Base-by-base conservation (phyloP, 1,284 basidiomycete genomes). In the Ustilago hordei region DNA sequence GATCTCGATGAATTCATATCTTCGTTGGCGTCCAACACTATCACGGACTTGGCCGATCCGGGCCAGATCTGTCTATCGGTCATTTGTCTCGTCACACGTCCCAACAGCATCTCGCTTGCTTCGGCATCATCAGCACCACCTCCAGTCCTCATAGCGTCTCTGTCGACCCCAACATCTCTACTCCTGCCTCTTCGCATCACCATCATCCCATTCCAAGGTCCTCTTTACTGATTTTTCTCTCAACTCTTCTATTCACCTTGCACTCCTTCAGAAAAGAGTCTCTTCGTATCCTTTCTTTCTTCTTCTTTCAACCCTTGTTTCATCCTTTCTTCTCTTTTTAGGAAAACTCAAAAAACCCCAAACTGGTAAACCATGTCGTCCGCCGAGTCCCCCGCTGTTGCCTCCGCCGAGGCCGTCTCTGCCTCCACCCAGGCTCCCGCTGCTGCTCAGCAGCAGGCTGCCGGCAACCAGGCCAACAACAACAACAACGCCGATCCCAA, bases 401-500 rank as follows among this genome's bases (percentile, higher is more conserved):
- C 69, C 66, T 62, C 78, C 59, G 73, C 64, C 43, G 80, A 81
- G 69, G 68, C 75, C 55, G 67, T 67, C 68, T 60, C 76, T 39
- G 72, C 71, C 71, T 64, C 60, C 64, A 61, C 35, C 64, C 35
- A 53, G 60, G 52, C 70, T 56, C 61, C 75, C 56, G 54, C 72
- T 61, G 64, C 76, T 75, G 62, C 76, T 72, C 79, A 82, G 74
- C 81, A 81, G 81, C 79, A 79, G 69, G 79, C 85, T 78, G 77
- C 83, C 67, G 72, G 78, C 64, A 72, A 61, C 69, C 60, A 59
- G 61, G 53, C 62, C 57, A 57, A 60, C 62, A 75, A 69, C 69
- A 64, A 61, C 62, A 75, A 69, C 63, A 64, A 60, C 62, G 73
- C 69, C 55, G 65, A 61, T 52, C 71, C 79, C 65, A 86, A 85